Conservation (phyloP, 495 filamentous ascomycete genomes). For the Pseudomonodictys pantanalensis region DNA sequence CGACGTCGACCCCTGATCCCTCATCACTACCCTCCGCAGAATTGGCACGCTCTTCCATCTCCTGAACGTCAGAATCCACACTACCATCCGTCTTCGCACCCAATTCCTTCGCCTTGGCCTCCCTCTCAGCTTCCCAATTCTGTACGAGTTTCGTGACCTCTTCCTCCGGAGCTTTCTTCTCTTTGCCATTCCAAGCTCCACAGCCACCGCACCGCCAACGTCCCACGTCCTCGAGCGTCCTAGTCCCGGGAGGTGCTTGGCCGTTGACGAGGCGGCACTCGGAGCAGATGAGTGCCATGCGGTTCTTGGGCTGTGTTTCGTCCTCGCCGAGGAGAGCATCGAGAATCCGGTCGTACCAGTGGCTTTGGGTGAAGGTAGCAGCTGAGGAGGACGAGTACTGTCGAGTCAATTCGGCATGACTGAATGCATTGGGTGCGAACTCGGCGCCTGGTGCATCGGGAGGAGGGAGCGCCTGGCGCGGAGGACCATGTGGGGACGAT, state of each 20-base stretch:
- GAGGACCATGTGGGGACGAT: slow-evolving; percentile 27
- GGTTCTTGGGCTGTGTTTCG: slow-evolving; percentile 86
- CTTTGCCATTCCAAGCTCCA: slow-evolving; percentile 77
- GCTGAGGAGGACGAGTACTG: slow-evolving; percentile 49
- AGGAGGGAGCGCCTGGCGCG: not conserved
- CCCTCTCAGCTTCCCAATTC: slow-evolving; percentile 19
- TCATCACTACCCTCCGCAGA: slow-evolving; percentile 3
- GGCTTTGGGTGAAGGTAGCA: slow-evolving; percentile 51
- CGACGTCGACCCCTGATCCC: slow-evolving; percentile 18
- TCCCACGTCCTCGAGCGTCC: slow-evolving; percentile 73
- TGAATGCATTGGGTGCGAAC: slow-evolving; percentile 62
- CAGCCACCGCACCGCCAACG: slow-evolving; percentile 87
- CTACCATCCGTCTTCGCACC: slow-evolving; percentile 12
- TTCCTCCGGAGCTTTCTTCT: slow-evolving; percentile 46
- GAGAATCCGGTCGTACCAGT: slow-evolving; percentile 92
- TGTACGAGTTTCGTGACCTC: slow-evolving; percentile 20
- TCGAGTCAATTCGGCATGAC: slow-evolving; percentile 32
- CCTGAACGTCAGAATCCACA: slow-evolving; percentile 15
- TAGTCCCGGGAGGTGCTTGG: slow-evolving; percentile 86
- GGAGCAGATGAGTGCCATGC: slow-evolving; percentile 81
- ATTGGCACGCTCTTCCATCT: slow-evolving; percentile 14
- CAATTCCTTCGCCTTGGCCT: slow-evolving; percentile 6
- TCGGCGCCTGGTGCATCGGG: slow-evolving; percentile 37
- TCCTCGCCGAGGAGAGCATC: slow-evolving; percentile 94
- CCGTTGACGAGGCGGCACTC: slow-evolving; percentile 89